Conservation (phyloP, 2,329 filamentous ascomycete genomes). For the Metarhizium album region DNA sequence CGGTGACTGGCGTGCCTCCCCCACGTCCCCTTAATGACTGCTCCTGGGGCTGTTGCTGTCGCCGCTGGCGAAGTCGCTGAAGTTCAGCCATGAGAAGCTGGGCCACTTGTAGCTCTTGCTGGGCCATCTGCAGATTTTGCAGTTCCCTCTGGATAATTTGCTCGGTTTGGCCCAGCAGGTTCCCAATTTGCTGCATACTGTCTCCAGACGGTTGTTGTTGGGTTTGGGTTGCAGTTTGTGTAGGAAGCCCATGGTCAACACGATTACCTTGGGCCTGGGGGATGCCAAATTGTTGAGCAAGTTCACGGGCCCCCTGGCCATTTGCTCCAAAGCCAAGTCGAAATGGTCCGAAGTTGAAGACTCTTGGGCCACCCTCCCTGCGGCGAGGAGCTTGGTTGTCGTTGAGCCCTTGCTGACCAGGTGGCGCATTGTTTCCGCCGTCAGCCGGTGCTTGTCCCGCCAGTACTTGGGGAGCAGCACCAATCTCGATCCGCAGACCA, state of each 20-base stretch:
- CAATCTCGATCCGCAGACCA: conserved; percentile 21
- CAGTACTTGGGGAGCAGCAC: conserved; percentile 11
- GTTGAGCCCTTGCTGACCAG: conserved; percentile 8
- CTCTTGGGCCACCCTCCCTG: conserved; percentile 35
- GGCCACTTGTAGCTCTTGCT: conserved; percentile 60
- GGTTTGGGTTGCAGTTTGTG: conserved; percentile 10
- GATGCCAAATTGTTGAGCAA: conserved; percentile 52
- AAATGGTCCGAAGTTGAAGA: conserved; percentile 66
- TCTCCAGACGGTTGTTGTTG: conserved; percentile 16
- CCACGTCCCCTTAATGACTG: conserved; percentile 11
- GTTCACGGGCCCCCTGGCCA: conserved; percentile 53
- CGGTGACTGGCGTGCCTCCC: conserved; percentile 5
- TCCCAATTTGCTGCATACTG: conserved; percentile 36
- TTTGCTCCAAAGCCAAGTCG: conserved; percentile 68
- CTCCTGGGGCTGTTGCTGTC: conserved; percentile 25
- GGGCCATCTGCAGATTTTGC: conserved; percentile 47
- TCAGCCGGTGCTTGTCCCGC: conserved; percentile 4
- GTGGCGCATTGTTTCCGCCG: conserved; percentile 8
- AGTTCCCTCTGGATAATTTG: conserved; percentile 60
- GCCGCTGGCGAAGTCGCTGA: conserved; percentile 47
- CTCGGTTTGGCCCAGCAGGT: conserved; percentile 55
- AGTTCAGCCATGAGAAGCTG: conserved; percentile 58
- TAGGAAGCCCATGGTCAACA: conserved; percentile 8
- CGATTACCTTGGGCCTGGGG: conserved; percentile 20
- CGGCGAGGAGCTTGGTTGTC: conserved; percentile 11